phyloP scores from a whole-genome alignment of 1,139 yeast genomes.

The Yamadazyma epiphylla region DNA sequence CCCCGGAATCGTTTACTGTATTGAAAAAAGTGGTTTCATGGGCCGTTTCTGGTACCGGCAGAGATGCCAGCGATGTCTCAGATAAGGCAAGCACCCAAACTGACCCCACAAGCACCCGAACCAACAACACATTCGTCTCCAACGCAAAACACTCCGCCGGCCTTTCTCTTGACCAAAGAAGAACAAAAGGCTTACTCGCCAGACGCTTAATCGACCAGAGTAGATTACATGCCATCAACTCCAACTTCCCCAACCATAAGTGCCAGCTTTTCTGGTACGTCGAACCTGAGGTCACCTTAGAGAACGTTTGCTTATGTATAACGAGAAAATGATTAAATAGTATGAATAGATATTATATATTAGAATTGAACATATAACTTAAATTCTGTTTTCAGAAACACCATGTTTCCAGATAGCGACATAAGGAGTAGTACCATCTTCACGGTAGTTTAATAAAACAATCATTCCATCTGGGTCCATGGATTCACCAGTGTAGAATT shows the following conservation, averaged over 20 bases:
- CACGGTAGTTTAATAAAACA: conserved; percentile 98
- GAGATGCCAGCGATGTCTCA: neutral
- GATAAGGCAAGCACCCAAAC: too few relatives aligned
- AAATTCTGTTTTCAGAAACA: conserved; percentile 82
- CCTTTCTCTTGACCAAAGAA: conserved; percentile 28
- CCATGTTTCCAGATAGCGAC: conserved; percentile 99
- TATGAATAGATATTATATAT: neutral
- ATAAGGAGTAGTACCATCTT: conserved; percentile 97
- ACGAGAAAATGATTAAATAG: conserved; percentile 2
- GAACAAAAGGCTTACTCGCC: conserved; percentile 66
- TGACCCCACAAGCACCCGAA: too few relatives aligned
- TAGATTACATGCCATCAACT: conserved; percentile 42
- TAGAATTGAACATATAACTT: conserved; percentile 24
- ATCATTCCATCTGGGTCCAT: conserved; percentile 99
- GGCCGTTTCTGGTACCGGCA: conserved; percentile 70
- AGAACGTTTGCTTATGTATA: conserved; percentile 57
- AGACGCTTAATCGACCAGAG: conserved; percentile 66
- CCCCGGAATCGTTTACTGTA: conserved; percentile 43
- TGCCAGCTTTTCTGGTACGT: conserved; percentile 60
- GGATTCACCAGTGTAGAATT: conserved; percentile 98
- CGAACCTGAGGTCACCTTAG: conserved; percentile 55
- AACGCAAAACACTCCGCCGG: too few relatives aligned
- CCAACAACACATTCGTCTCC: too few relatives aligned
- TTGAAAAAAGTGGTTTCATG: conserved; percentile 72
- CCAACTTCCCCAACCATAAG: conserved; percentile 23